Evolutionary conservation across 2,329 filamentous ascomycete species (phyloP).

Genomic region (Furcasterigmium sp.): DNA sequence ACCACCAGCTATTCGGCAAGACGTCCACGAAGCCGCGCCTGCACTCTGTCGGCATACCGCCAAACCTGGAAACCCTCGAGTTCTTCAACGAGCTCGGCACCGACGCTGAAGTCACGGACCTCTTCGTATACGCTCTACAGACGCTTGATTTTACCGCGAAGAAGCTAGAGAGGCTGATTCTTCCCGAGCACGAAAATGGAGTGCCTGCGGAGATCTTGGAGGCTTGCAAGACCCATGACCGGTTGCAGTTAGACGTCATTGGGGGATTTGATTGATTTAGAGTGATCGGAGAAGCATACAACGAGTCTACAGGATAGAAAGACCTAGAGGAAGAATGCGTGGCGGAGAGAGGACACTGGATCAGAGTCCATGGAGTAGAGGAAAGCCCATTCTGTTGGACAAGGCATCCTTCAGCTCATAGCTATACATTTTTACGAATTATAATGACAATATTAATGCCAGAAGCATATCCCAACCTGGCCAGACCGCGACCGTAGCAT

Average conservation of each 20-base stretch:
- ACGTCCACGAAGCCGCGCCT: slow-evolving; percentile 37
- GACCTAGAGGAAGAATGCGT: background rate
- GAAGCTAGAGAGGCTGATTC: slow-evolving; percentile 30
- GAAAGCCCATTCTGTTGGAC: too few species aligned
- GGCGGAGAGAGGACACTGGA: too few species aligned
- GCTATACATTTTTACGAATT: too few species aligned
- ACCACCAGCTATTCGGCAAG: slow-evolving; percentile 42
- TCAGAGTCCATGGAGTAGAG: too few species aligned
- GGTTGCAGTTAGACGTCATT: slow-evolving; percentile 26
- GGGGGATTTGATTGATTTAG: slow-evolving; percentile 17
- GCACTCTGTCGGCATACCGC: slow-evolving; percentile 40
- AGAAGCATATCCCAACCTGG: too few species aligned
- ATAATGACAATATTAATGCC: too few species aligned
- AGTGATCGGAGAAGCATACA: too few species aligned
- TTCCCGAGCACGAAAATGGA: slow-evolving; percentile 23
- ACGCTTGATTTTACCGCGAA: slow-evolving; percentile 28
- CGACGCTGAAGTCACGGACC: slow-evolving; percentile 40
- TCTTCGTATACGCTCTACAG: slow-evolving; percentile 35
- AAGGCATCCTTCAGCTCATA: too few species aligned
- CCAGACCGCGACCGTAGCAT: too few species aligned
- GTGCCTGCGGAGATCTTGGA: slow-evolving; percentile 27
- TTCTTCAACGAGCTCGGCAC: slow-evolving; percentile 39
- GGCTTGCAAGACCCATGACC: slow-evolving; percentile 25
- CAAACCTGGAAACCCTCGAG: slow-evolving; percentile 37
- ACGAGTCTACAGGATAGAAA: too few species aligned